Percentiles rank a stretch among this genome's conserved stretches.
Conservation (phyloP, 805 yeast genomes). For the Candida berthetii region DNA sequence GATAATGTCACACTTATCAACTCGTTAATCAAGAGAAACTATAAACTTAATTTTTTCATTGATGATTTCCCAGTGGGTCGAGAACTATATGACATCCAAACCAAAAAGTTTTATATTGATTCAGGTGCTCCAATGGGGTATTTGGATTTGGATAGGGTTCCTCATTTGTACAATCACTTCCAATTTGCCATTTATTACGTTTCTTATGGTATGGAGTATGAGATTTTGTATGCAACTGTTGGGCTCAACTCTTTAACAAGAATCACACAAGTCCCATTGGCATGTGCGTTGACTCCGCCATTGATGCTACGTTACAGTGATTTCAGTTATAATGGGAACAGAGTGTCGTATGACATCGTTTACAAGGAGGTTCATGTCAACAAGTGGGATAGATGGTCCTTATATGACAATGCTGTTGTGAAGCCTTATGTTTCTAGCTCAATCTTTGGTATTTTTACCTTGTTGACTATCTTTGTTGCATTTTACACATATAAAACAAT, state of each 20-base stretch:
- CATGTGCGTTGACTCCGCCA: constrained; percentile 19
- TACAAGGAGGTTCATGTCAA: constrained; percentile 20
- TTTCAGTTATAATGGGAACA: constrained; percentile 19
- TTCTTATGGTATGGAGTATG: constrained; percentile 14
- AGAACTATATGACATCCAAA: constrained; percentile 21
- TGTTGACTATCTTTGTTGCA: constrained; percentile 11
- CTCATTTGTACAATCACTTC: constrained; percentile 24
- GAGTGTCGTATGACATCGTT: constrained; percentile 19
- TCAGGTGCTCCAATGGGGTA: constrained; percentile 24
- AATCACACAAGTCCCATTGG: constrained; percentile 14
- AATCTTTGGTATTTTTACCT: constrained; percentile 11
- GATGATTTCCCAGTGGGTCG: constrained; percentile 25
- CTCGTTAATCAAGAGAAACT: constrained; percentile 20
- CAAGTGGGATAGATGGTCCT: constrained; percentile 9
- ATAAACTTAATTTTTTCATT: constrained; percentile 21
- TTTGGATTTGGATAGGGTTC: constrained; percentile 19
- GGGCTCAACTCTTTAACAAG: constrained; percentile 19
- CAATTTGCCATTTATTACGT: constrained; percentile 21
- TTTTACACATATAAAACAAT: constrained; percentile 11
- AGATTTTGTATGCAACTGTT: constrained; percentile 20
- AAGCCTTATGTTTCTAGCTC: constrained; percentile 15
- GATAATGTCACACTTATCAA: constrained; percentile 20
- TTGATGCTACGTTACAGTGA: constrained; percentile 16
- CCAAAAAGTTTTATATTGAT: constrained; percentile 19
- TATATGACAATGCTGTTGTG: constrained; percentile 19